phyloP scores from a whole-genome alignment of 371 early-diverging fungal genomes.

The Cokeromyces recurvatus region DNA sequence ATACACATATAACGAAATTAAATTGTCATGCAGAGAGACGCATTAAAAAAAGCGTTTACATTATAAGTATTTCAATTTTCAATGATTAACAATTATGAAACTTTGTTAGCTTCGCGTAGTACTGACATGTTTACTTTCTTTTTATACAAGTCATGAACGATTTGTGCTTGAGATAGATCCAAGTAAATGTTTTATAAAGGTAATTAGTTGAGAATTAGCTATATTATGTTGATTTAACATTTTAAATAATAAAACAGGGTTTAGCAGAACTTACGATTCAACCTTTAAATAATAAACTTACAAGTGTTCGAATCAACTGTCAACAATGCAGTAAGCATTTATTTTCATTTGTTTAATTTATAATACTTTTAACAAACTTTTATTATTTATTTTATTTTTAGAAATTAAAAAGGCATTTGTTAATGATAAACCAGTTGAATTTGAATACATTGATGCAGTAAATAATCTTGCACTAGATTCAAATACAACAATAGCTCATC shows the following conservation, averaged over 20 bases:
- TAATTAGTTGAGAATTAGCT: background rate
- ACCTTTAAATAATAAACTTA: slow-evolving; percentile 47
- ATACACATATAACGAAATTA: no score
- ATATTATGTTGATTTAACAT: background rate
- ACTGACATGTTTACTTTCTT: slow-evolving; percentile 9
- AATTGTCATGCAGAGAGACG: slow-evolving; percentile 32
- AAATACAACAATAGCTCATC: slow-evolving; percentile 49
- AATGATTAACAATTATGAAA: no score
- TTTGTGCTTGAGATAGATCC: slow-evolving; percentile 50
- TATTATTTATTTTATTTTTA: no score
- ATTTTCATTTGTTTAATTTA: background rate
- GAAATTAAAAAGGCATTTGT: slow-evolving; percentile 57
- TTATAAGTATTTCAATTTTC: slow-evolving; percentile 38
- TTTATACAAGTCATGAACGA: slow-evolving; percentile 49
- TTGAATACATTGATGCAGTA: slow-evolving; percentile 48
- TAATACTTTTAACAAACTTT: no score
- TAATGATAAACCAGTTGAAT: slow-evolving; percentile 50
- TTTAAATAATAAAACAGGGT: slow-evolving; percentile 34
- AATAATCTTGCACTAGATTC: slow-evolving; percentile 43
- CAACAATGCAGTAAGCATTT: slow-evolving; percentile 55
- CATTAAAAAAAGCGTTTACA: slow-evolving; percentile 33
- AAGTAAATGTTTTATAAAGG: slow-evolving; percentile 33
- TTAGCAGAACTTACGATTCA: slow-evolving; percentile 58
- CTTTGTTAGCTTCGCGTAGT: no score
- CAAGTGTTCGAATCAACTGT: slow-evolving; percentile 50